These are phyloP conservation scores for Jatropha multifida DNA, from an alignment of 441 rosid genomes.

Conservation along the genomic window DNA sequence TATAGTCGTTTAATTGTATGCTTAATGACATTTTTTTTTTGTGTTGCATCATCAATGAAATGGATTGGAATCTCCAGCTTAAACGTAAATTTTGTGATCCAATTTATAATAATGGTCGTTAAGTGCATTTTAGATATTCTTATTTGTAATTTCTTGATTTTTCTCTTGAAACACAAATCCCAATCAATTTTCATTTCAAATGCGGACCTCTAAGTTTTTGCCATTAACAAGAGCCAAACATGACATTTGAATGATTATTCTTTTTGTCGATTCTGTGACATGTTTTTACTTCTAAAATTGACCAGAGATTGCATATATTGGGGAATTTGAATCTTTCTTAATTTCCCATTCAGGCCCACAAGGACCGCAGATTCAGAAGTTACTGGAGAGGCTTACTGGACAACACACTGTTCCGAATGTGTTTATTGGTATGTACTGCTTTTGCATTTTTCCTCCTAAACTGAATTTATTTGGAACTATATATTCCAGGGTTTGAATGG, in stretches of 20 bases:
- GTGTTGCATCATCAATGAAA: background rate
- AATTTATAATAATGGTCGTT: background rate
- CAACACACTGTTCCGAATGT: slow-evolving; percentile 96
- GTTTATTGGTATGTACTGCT: slow-evolving; percentile 62
- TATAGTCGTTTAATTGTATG: background rate
- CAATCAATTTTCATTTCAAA: too few species aligned
- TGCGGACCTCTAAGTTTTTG: background rate
- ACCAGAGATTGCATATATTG: background rate
- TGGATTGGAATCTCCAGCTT: background rate
- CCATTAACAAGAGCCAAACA: slow-evolving; percentile 7
- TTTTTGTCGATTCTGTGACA: background rate
- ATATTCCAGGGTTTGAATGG: background rate
- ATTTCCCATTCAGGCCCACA: slow-evolving; percentile 62
- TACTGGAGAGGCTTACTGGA: slow-evolving; percentile 84
- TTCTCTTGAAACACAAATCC: too few species aligned
- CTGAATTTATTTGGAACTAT: background rate
- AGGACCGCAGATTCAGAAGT: slow-evolving; percentile 85
- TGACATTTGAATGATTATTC: background rate
- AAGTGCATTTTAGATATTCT: background rate
- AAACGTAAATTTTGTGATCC: background rate
- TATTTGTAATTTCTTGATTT: background rate
- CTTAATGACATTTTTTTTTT: background rate
- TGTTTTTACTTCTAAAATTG: background rate
- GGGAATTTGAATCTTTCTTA: background rate
- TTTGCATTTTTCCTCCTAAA: background rate